These are phyloP conservation scores for Aquanectria penicillioides DNA, from an alignment of 2,329 filamentous ascomycete genomes.

Conservation along the genomic window DNA sequence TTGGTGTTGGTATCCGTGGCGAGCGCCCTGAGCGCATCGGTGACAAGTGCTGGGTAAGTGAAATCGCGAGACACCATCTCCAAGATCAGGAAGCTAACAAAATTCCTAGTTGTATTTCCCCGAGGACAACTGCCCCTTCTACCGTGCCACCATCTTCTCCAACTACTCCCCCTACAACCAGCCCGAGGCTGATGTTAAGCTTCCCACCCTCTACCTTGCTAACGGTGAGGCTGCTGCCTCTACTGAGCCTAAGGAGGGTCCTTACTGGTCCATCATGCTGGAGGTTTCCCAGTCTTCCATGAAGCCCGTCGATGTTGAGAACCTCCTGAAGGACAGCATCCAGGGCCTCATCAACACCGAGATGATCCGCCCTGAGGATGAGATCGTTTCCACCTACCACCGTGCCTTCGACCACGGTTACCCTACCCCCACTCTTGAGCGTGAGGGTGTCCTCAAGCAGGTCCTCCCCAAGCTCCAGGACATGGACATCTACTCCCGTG, in stretches of 20 bases:
- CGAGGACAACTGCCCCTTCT: slow-evolving; percentile 98
- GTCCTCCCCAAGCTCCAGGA: slow-evolving; percentile 92
- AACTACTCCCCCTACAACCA: slow-evolving; percentile 99
- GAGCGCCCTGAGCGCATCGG: slow-evolving; percentile 93
- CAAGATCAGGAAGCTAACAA: slow-evolving; percentile 33
- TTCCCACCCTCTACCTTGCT: slow-evolving; percentile 86
- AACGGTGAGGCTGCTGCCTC: slow-evolving; percentile 84
- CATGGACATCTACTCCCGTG: slow-evolving; percentile 92
- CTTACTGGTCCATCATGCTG: slow-evolving; percentile 99
- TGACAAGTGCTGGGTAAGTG: slow-evolving; percentile 95
- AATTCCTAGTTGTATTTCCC: slow-evolving; percentile 86
- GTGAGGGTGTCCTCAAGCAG: slow-evolving; percentile 92
- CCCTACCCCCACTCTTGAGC: slow-evolving; percentile 93
- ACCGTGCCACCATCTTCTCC: slow-evolving; percentile 99
- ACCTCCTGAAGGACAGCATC: slow-evolving; percentile 89
- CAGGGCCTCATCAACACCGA: slow-evolving; percentile 97
- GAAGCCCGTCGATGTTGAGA: slow-evolving; percentile 92
- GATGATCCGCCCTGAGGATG: slow-evolving; percentile 90
- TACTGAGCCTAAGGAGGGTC: slow-evolving; percentile 80
- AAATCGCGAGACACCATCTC: neutral
- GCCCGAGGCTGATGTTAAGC: slow-evolving; percentile 82
- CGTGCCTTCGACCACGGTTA: slow-evolving; percentile 98
- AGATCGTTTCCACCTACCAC: slow-evolving; percentile 98
- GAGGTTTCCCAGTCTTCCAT: slow-evolving; percentile 95
- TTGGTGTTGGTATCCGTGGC: slow-evolving; percentile 94